Percentiles rank a stretch among this genome's conserved stretches.
These are phyloP conservation scores for Hypoxylon sp. DNA, from an alignment of 2,329 filamentous ascomycete genomes.

Conservation along the genomic window DNA sequence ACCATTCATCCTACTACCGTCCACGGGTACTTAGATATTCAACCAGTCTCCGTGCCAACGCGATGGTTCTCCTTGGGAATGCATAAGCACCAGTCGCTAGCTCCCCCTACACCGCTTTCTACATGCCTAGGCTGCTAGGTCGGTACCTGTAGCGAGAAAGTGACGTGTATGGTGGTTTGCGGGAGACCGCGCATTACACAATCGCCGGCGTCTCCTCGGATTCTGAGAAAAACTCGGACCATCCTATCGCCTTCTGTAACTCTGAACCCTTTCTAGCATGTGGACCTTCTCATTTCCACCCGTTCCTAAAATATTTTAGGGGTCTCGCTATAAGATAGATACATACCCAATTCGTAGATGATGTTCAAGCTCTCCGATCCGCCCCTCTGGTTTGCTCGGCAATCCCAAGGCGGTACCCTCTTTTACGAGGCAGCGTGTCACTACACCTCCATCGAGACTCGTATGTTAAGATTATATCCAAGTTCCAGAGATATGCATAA, in stretches of 20 bases:
- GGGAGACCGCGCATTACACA: slow-evolving; percentile 15
- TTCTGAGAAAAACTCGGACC: slow-evolving; percentile 27
- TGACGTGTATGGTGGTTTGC: slow-evolving; percentile 34
- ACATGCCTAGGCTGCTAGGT: not conserved
- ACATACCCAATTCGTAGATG: slow-evolving; percentile 9
- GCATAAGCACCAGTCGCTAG: slow-evolving; percentile 32
- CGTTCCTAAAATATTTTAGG: slow-evolving; percentile 30
- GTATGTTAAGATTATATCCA: slow-evolving; percentile 44
- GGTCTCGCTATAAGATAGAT: slow-evolving; percentile 20
- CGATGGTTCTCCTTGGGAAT: slow-evolving; percentile 33
- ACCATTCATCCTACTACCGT: not conserved
- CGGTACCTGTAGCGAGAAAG: slow-evolving; percentile 12
- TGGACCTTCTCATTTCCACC: slow-evolving; percentile 33
- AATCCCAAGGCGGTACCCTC: slow-evolving; percentile 31
- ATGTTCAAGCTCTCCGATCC: slow-evolving; percentile 35
- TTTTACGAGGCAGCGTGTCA: slow-evolving; percentile 47
- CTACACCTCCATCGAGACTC: slow-evolving; percentile 38
- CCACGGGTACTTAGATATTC: slow-evolving; percentile 11
- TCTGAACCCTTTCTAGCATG: not conserved
- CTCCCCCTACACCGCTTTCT: slow-evolving; percentile 38
- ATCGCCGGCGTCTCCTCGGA: slow-evolving; percentile 38
- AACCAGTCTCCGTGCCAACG: slow-evolving; percentile 22
- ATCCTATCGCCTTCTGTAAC: slow-evolving; percentile 15
- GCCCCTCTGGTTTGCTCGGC: slow-evolving; percentile 37
- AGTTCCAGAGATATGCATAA: slow-evolving; percentile 24